Percentiles rank a stretch among this genome's conserved stretches.
Evolutionary conservation across 441 rosid genomes (phyloP).

Genomic region (Pelargonium exstipulatum): DNA sequence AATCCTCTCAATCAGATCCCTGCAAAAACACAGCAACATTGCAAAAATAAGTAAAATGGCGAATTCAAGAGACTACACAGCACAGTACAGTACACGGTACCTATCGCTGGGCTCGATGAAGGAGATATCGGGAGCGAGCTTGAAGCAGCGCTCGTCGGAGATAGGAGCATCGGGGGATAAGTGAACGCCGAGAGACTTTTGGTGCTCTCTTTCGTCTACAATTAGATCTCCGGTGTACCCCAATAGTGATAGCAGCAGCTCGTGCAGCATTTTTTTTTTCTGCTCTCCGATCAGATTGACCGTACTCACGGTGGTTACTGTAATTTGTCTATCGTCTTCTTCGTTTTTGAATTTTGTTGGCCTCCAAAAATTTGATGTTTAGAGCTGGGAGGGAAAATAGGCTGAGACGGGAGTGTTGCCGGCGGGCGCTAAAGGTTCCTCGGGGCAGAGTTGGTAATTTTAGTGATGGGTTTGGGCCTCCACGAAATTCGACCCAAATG

Average conservation of each 20-base stretch:
- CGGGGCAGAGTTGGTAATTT: too few relatives aligned
- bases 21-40: conserved; percentile 24
- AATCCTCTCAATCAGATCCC: conserved; percentile 81
- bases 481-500: too few relatives aligned
- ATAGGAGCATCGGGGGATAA: conserved; percentile 52
- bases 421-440: too few relatives aligned
- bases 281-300: conserved; percentile 15
- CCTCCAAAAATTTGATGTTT: too few relatives aligned
- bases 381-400: too few relatives aligned
- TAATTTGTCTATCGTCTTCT: too few relatives aligned
- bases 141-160: conserved; percentile 63
- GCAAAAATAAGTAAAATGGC: neutral
- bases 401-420: too few relatives aligned
- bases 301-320: too few relatives aligned
- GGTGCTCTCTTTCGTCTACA: conserved; percentile 78
- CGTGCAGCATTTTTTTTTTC: conserved; percentile 63
- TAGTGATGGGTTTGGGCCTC: too few relatives aligned
- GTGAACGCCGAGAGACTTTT: conserved; percentile 46
- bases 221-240: conserved; percentile 95
- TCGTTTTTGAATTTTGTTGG: too few relatives aligned
- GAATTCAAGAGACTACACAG: neutral
- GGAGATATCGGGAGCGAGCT: conserved; percentile 87
- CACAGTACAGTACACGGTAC: conserved; percentile 24
- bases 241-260: conserved; percentile 69
- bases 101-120: conserved; percentile 81